phyloP scores from a whole-genome alignment of 2,329 filamentous ascomycete species.

The Rutstroemia sp. region DNA sequence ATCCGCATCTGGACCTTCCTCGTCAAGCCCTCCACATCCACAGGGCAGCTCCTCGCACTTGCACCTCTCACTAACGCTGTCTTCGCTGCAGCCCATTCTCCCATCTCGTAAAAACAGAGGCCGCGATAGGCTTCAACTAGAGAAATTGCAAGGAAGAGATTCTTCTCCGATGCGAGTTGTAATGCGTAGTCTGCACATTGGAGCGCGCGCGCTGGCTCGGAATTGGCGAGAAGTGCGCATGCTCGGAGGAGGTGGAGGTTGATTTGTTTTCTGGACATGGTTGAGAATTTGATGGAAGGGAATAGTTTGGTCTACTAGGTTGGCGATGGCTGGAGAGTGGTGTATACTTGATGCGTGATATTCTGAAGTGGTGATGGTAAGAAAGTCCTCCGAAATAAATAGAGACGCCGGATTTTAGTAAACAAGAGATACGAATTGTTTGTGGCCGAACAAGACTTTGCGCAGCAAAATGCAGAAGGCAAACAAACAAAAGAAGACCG shows the following conservation, averaged over 20 bases:
- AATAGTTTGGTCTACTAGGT: too few species aligned
- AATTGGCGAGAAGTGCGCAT: slow-evolving; percentile 6
- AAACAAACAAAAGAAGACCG: too few species aligned
- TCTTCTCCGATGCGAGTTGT: background rate
- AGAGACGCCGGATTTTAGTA: too few species aligned
- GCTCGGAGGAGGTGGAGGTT: slow-evolving; percentile 11
- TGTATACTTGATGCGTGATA: too few species aligned
- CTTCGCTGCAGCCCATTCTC: slow-evolving; percentile 13
- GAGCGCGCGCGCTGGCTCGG: background rate
- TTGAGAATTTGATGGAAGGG: too few species aligned
- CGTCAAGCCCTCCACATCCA: slow-evolving; percentile 1
- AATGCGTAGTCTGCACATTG: slow-evolving; percentile 8
- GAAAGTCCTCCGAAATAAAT: too few species aligned
- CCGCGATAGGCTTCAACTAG: slow-evolving; percentile 14
- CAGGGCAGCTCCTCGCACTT: slow-evolving; percentile 5
- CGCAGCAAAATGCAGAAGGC: too few species aligned
- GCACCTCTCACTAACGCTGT: slow-evolving; percentile 14
- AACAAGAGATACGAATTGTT: too few species aligned
- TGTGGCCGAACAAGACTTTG: too few species aligned
- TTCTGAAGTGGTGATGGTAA: too few species aligned
- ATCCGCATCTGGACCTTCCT: slow-evolving; percentile 3
- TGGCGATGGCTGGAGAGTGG: too few species aligned
- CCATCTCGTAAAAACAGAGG: slow-evolving; percentile 8
- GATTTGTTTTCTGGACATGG: background rate
- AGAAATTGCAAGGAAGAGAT: slow-evolving; percentile 4